Evolutionary conservation across 352 stramenopile genomes (phyloP), one percentile per base, ranked within the genome.

Genomic region (Pythium biforme): DNA sequence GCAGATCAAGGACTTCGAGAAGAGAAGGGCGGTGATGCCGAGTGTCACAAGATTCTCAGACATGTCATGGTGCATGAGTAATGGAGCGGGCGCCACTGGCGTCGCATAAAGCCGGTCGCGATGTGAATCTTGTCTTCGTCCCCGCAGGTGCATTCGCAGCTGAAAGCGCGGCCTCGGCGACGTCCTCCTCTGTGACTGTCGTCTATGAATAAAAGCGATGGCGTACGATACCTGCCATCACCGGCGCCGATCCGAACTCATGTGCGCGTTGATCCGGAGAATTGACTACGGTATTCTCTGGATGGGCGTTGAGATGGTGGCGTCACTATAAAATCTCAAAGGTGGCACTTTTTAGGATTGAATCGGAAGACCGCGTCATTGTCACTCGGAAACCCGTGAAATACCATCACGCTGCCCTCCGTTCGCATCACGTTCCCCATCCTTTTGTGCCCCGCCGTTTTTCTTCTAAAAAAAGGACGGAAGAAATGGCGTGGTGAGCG

Each of bases 381-480:
- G 34, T 14, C 34, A 40, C 34, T 40, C 34, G 5, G 19, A 27
- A 26, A 29, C 43, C n/a, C 9, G 43, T 50, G 43, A 50, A 27
- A 50, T 19, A 17, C 17, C 8, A 26, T 50, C n/a, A 26, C n/a
- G 43, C 34, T 19, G 34, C 34, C 14, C 41, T 49, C 41, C 41
- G 41, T 26, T 49, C 6, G 31, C 31, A 34, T 23, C 43, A 27
- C 11, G n/a, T 50, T 40, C 34, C 34, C 20, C 46, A 49, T 27
- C 25, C 4, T 31, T 49, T 49, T 53, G 25, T 48, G 46, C 23
- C 39, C 33, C 47, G 31, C 37, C 19, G n/a, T 10, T 52, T 59
- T 68, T 59, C 54, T 68, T 68, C 62, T 68, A 68, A 68, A 59
- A 68, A 68, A 68, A 68, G 52, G 27, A 63, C 49, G 46, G 62